Conservation (phyloP, 257 asterid genomes). For the Jacaranda mimosifolia region DNA sequence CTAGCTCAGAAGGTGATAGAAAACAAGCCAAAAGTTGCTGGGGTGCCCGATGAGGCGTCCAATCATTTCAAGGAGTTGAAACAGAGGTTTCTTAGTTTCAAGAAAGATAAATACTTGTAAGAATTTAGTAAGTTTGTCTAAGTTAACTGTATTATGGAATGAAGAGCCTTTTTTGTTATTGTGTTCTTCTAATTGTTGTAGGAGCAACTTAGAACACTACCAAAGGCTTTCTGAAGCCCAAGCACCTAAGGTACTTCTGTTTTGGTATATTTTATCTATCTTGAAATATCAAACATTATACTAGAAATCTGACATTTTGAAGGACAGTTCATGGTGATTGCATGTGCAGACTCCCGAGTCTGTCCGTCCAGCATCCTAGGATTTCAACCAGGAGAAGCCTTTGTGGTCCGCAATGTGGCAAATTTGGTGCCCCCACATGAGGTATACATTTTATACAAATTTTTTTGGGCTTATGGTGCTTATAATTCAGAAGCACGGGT, state of each 20-base stretch:
- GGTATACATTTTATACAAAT: slow-evolving; percentile 43
- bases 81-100: slow-evolving; percentile 82
- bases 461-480: not conserved
- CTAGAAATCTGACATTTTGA: slow-evolving; percentile 45
- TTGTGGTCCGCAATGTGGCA: slow-evolving; percentile 87
- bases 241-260: slow-evolving; percentile 75
- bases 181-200: slow-evolving; percentile 36
- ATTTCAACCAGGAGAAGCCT: slow-evolving; percentile 97
- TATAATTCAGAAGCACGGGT: slow-evolving; percentile 23
- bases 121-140: slow-evolving; percentile 33
- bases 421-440: slow-evolving; percentile 93
- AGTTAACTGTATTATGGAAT: not conserved
- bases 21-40: slow-evolving; percentile 46
- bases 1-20: slow-evolving; percentile 55
- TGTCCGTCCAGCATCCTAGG: slow-evolving; percentile 95
- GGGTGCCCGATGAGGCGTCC: slow-evolving; percentile 41
- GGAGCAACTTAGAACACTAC: slow-evolving; percentile 76
- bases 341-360: slow-evolving; percentile 98
- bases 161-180: slow-evolving; percentile 16
- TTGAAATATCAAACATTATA: not conserved
- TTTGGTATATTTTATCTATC: slow-evolving; percentile 13
- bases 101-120: slow-evolving; percentile 82
- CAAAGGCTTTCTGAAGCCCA: slow-evolving; percentile 76
- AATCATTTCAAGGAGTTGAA: slow-evolving; percentile 73
- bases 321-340: slow-evolving; percentile 95